These are phyloP conservation scores for Pontederia paniculata DNA, from an alignment of 176 grass and related monocot genomes.

Conservation along the genomic window DNA sequence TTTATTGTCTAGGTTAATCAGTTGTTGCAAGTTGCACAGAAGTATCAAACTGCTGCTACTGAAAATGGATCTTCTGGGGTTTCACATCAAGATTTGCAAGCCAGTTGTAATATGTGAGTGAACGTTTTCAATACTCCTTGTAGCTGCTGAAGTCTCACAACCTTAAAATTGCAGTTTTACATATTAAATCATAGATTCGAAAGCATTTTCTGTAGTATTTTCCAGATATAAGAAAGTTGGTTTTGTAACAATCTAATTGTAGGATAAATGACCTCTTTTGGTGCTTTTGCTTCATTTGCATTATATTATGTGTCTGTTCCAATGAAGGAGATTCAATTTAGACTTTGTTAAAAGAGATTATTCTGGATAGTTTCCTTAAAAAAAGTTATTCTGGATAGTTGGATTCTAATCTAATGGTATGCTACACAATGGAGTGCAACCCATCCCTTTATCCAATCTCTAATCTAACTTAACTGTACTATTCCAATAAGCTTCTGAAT, in stretches of 20 bases:
- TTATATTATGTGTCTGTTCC: too few species aligned
- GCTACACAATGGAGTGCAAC: too few species aligned
- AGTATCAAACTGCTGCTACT: conserved; percentile 61
- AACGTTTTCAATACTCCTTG: background rate
- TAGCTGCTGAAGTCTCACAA: background rate
- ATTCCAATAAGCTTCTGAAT: too few species aligned
- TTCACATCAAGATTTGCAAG: conserved; percentile 57
- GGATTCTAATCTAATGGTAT: background rate
- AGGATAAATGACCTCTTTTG: too few species aligned
- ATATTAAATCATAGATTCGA: too few species aligned
- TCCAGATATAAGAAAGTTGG: too few species aligned
- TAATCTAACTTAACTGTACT: too few species aligned
- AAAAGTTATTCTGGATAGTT: conserved; percentile 63
- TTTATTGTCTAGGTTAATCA: conserved; percentile 56
- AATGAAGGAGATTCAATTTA: conserved; percentile 90
- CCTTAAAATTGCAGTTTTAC: too few species aligned
- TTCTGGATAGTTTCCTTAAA: conserved; percentile 69
- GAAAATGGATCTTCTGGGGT: conserved; percentile 53
- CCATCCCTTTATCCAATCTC: too few species aligned
- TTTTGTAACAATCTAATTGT: too few species aligned
- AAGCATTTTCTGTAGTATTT: too few species aligned
- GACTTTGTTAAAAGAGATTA: conserved; percentile 50
- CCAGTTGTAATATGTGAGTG: conserved; percentile 75
- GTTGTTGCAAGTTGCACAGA: conserved; percentile 78
- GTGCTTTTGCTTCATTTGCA: too few species aligned